phyloP scores from a whole-genome alignment of 78 protist genomes.

The Pigoraptor vietnamica region DNA sequence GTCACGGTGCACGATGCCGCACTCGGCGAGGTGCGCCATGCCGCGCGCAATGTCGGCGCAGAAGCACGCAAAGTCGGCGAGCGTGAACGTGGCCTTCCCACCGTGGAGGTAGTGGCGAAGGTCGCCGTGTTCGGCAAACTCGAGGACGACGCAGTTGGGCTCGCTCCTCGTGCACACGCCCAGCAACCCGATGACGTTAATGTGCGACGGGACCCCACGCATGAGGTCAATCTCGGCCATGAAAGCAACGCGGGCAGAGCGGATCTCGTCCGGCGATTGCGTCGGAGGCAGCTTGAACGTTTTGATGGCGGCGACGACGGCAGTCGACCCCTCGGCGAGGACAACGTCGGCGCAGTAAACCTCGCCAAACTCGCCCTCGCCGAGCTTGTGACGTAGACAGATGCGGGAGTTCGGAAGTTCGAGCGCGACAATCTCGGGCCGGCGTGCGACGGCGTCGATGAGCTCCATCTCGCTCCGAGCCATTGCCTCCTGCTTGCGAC shows the following conservation, averaged over 20 bases:
- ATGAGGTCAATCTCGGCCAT: background rate
- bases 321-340: background rate
- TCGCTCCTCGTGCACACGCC: background rate
- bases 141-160: background rate
- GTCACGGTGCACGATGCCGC: no score
- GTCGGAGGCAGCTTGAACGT: background rate
- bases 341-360: background rate
- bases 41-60: no score
- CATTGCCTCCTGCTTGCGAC: background rate
- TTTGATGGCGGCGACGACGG: background rate
- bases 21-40: no score
- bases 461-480: background rate
- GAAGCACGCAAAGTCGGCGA: no score
- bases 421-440: background rate
- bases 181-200: background rate
- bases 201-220: background rate
- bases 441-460: background rate
- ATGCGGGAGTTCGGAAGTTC: background rate
- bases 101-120: background rate
- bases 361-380: background rate
- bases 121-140: background rate
- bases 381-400: background rate
- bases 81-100: background rate
- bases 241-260: background rate
- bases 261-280: background rate